Conservation (phyloP, 2,329 filamentous ascomycete species). For the Botrytis cinerea region DNA sequence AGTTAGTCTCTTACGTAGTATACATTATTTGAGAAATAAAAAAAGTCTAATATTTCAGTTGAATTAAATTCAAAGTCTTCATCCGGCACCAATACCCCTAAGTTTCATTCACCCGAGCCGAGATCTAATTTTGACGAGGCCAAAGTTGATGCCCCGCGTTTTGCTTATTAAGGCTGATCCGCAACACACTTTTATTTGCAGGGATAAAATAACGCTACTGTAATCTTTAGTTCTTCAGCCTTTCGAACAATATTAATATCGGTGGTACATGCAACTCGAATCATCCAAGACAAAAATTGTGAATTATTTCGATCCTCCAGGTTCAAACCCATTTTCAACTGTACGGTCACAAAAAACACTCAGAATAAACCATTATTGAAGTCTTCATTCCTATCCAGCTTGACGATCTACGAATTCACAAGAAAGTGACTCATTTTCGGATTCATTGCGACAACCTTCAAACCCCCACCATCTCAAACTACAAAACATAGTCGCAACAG, state of each 20-base stretch:
- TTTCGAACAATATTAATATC: constrained; percentile 1
- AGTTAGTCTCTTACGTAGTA: neutral
- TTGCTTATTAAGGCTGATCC: neutral
- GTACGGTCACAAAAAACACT: neutral
- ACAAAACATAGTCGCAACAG: neutral
- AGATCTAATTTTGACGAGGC: constrained; percentile 9
- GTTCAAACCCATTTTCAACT: neutral
- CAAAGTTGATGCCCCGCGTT: constrained; percentile 12
- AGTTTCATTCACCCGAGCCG: neutral
- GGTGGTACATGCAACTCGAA: neutral
- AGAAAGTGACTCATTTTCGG: constrained; percentile 24
- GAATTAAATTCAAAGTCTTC: neutral
- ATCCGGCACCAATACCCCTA: neutral
- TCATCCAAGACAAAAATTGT: neutral
- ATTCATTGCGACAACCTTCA: constrained; percentile 7
- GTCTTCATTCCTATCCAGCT: neutral
- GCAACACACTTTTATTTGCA: constrained; percentile 1
- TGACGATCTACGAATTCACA: neutral
- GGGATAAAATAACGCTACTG: constrained; percentile 22
- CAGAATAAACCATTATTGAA: neutral
- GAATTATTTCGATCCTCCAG: neutral
- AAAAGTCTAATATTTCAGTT: neutral
- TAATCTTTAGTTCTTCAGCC: constrained; percentile 22
- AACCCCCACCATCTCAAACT: constrained; percentile 8
- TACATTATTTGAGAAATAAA: neutral